A percentile compares a stretch with the other conserved stretches of the same genome.
phyloP scores from a whole-genome alignment of 228 moss, liverwort and hornwort species.

The Sphagnum magellanicum region DNA sequence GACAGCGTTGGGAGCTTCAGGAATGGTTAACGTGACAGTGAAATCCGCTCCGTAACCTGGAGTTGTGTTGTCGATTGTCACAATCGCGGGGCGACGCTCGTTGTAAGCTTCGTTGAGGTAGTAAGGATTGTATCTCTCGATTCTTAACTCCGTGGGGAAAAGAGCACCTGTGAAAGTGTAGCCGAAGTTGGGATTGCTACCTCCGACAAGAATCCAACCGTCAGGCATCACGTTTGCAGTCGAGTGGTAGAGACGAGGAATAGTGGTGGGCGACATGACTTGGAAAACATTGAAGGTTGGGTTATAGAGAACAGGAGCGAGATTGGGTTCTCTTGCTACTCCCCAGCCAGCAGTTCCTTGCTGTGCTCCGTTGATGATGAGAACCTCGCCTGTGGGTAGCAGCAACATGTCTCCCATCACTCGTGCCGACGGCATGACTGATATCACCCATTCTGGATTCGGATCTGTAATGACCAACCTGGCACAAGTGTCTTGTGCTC shows the following conservation, averaged over 20 bases:
- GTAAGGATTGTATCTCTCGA: conserved; percentile 63
- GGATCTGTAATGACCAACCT: conserved; percentile 36
- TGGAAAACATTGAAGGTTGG: conserved; percentile 21
- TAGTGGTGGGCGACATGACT: conserved; percentile 14
- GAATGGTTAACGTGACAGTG: conserved; percentile 20
- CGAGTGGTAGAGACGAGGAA: conserved; percentile 60
- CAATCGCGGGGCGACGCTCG: conserved; percentile 20
- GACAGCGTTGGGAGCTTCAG: neutral
- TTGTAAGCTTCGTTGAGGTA: conserved; percentile 27
- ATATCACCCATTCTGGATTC: conserved; percentile 27
- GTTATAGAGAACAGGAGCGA: conserved; percentile 41
- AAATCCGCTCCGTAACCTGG: conserved; percentile 16
- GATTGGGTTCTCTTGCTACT: conserved; percentile 20
- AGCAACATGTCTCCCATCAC: conserved; percentile 72
- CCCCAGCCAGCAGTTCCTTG: conserved; percentile 57
- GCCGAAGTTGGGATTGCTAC: conserved; percentile 40
- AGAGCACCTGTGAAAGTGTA: conserved; percentile 36
- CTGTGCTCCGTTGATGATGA: conserved; percentile 59
- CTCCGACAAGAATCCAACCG: conserved; percentile 41
- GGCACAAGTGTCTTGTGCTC: conserved; percentile 48
- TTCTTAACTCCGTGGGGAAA: conserved; percentile 53
- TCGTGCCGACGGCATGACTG: conserved; percentile 45
- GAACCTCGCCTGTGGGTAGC: conserved; percentile 49
- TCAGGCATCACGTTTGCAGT: conserved; percentile 45
- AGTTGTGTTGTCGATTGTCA: conserved; percentile 1